Base-by-base conservation (phyloP, 108 stramenopile genomes). In the Cyclotella kingstonii region DNA sequence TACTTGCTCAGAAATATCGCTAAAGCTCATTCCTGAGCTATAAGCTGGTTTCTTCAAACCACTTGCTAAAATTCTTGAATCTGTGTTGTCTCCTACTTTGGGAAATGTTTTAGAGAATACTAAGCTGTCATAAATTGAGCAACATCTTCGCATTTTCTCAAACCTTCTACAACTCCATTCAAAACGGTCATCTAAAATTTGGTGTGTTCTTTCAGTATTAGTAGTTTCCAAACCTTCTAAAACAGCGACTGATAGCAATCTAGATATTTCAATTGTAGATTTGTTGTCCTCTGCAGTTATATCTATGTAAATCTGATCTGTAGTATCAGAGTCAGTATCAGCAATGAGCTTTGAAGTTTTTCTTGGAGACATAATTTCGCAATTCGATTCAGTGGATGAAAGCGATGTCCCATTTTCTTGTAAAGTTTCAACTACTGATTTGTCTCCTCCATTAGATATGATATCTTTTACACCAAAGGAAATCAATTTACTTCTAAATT, bases 221-320 rank as follows among this genome's bases (percentile, higher is more conserved):
- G 39, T 31, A 39, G 48, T 38, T 25, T 59, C 62, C 71, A 62
- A 73, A 52, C 53, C 27, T 23, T 64, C 62, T 0, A 42, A 39
- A 36, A 64, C 39, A 25, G 43, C 36, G 5, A 64, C 15, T 1
- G 56, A 49, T 21, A 73, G 9, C 25, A 65, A 39, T 21, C 50
- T 47, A 14, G 71, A 51, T 28, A 73, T 27, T 29, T 27, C 52
- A 25, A 39, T 47, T 3, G 40, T 21, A n/a, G 15, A 29, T 0
- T 64, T 41, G 1, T 52, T 33, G 34, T 73, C 71, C 2, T 73
- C 42, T 5, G 12, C 5, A 0, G 71, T 57, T 29, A 50, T 27
- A 52, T 59, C 56, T 22, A 53, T 45, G 38, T 64, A 73, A 5
- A 63, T 17, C 19, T 47, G 62, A 12, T 68, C 57, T n/a, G n/a